Evolutionary conservation across 768 basidiomycete species (phyloP), one percentile per base, ranked within the genome.

Genomic region (Melanogaster broomeanus): DNA sequence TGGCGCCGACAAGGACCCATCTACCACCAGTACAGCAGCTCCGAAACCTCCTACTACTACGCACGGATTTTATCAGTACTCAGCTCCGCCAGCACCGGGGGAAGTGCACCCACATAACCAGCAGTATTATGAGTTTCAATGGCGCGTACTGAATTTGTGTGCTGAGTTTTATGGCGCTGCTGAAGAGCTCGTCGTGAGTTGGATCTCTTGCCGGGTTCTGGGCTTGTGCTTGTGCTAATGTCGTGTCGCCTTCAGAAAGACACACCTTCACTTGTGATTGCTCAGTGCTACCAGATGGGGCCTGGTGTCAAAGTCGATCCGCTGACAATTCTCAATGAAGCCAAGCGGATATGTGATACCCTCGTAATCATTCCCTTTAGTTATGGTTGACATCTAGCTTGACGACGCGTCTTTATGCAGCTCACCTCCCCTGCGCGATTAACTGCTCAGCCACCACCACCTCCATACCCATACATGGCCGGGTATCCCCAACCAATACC

Each of bases 151-250:
- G 51, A 89, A 89, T 61, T 72, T 92, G 35, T 92, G 89, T 67
- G 84, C 87, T 1, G 90, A 92, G 64, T 92, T 92, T 65, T 92
- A 92, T 70, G 85, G 83, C 24, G 89, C 89, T 6, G 89, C 89
- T 16, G 89, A 90, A 67, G 89, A 92, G 67, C 79, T 92, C 41
- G 78, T 92, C 52, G 89, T 91, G 68, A 68, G 87, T 81, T 55
- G 31, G 25, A 35, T 43, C 41, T 24, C 51, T 33, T 48, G 40
- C 53, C 50, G 51, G 44, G 57, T 46, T 31, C 40, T 9, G 48
- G 31, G 33, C 25, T 9, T 28, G 37, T 35, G 45, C 55, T 24
- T 49, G 22, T 43, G 37, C 60, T 64, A 24, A 57, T 39, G 52
- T 40, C 49, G 52, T 31, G 41, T 48, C n/a, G n/a, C n/a, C n/a